Conservation (phyloP, 345 rosid genomes). For the Eucalyptus sp. region DNA sequence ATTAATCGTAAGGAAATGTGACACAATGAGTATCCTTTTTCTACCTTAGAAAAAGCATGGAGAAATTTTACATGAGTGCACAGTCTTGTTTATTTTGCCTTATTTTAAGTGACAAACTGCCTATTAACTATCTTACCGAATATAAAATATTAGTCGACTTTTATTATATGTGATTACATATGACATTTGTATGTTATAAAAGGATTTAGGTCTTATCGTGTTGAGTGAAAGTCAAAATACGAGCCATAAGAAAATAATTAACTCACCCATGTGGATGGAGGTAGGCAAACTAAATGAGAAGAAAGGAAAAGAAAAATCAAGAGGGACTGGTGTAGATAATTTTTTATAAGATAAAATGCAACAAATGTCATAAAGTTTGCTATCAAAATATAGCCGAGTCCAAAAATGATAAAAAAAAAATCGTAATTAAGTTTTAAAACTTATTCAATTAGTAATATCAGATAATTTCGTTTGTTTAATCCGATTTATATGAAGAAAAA, state of each 20-base stretch:
- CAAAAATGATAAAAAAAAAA: neutral
- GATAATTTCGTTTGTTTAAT: no score
- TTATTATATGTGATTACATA: neutral
- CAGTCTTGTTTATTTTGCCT: no score
- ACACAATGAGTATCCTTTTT: neutral
- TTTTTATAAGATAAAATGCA: neutral
- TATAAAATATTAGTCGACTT: neutral
- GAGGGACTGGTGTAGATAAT: neutral
- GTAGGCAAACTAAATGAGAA: neutral
- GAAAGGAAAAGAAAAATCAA: neutral
- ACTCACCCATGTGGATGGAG: neutral
- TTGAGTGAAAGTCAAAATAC: neutral
- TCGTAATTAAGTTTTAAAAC: neutral
- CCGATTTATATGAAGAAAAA: no score
- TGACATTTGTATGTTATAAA: neutral
- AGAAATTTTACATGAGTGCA: neutral
- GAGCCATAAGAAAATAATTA: neutral
- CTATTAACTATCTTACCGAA: neutral
- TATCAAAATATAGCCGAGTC: neutral
- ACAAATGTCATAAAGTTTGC: neutral
- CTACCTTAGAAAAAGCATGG: neutral
- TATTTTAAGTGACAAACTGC: neutral
- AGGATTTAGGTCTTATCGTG: neutral
- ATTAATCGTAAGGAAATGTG: neutral
- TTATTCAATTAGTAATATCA: no score